A percentile compares a stretch with the other conserved stretches of the same genome.
Evolutionary conservation across 1,284 basidiomycete species (phyloP).

Genomic region (Moesziomyces sp.): DNA sequence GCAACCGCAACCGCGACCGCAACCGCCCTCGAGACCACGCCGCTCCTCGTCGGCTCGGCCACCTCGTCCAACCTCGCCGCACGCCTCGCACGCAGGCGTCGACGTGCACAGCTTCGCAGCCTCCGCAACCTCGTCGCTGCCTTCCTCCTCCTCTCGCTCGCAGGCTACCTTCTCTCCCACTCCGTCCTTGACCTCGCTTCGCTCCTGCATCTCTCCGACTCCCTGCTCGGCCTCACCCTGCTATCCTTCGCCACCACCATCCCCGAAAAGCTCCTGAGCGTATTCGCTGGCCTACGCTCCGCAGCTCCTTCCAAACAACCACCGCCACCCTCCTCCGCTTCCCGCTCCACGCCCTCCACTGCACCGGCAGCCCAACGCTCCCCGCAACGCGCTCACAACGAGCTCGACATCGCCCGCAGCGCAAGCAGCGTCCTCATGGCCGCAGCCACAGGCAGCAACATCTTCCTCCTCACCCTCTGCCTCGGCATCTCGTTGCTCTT

Average conservation of each 20-base stretch:
- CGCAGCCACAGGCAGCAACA: constrained; percentile 65
- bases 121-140: constrained; percentile 35
- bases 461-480: constrained; percentile 66
- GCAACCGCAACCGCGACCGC: constrained; percentile 38
- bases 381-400: constrained; percentile 24
- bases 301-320: constrained; percentile 6
- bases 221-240: constrained; percentile 61
- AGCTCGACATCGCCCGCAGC: constrained; percentile 40
- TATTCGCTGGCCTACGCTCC: constrained; percentile 49
- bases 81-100: constrained; percentile 18
- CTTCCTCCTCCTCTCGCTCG: constrained; percentile 53
- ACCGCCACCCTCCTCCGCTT: constrained; percentile 10
- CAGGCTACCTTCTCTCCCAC: constrained; percentile 62
- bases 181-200: constrained; percentile 59
- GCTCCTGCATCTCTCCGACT: constrained; percentile 55
- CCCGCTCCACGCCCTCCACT: constrained; percentile 8
- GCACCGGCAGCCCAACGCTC: constrained; percentile 12
- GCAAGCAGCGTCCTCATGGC: constrained; percentile 64
- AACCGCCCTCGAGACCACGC: constrained; percentile 30
- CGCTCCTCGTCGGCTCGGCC: constrained; percentile 35
- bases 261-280: constrained; percentile 65
- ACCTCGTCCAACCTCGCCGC: constrained; percentile 32
- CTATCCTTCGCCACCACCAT: constrained; percentile 66
- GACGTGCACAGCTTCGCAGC: constrained; percentile 20
- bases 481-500: constrained; percentile 62